These are phyloP conservation scores for Neohortaea acidophila DNA, from an alignment of 495 filamentous ascomycete genomes.

Conservation along the genomic window DNA sequence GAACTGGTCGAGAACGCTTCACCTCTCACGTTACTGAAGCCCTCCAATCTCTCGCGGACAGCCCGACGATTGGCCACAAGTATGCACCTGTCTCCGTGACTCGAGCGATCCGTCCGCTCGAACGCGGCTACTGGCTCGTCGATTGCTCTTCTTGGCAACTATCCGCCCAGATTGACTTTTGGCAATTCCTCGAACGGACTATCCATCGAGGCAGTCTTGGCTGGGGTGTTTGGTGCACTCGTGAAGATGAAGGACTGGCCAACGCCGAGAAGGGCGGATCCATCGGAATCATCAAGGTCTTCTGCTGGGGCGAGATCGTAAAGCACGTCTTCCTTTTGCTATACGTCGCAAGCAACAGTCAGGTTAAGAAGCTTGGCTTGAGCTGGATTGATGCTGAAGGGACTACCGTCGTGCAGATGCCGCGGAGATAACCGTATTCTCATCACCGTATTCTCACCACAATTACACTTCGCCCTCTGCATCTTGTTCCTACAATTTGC, in stretches of 20 bases:
- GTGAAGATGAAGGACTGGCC: slow-evolving; percentile 1
- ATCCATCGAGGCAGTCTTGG: slow-evolving; percentile 11
- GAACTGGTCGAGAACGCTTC: slow-evolving; percentile 1
- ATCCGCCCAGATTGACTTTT: slow-evolving; percentile 11
- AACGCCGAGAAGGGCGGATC: background rate
- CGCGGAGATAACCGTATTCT: too few species aligned
- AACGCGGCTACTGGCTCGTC: slow-evolving; percentile 19
- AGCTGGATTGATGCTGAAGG: slow-evolving; percentile 15
- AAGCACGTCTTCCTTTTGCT: slow-evolving; percentile 20
- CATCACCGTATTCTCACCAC: too few species aligned
- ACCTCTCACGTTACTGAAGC: slow-evolving; percentile 9
- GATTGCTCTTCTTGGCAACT: slow-evolving; percentile 8
- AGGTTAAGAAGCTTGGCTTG: slow-evolving; percentile 12
- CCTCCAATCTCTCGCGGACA: slow-evolving; percentile 5
- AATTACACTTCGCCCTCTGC: too few species aligned
- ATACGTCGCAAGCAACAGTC: slow-evolving; percentile 16
- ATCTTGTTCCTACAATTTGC: too few species aligned
- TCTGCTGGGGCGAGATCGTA: slow-evolving; percentile 20
- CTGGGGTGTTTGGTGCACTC: slow-evolving; percentile 19
- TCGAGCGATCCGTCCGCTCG: slow-evolving; percentile 9
- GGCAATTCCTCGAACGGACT: slow-evolving; percentile 12
- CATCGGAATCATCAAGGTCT: slow-evolving; percentile 17
- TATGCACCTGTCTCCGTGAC: slow-evolving; percentile 10
- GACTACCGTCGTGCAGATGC: slow-evolving; percentile 17
- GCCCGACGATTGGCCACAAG: background rate